These are phyloP conservation scores for Talaromyces albobiverticillius DNA, from an alignment of 2,329 filamentous ascomycete genomes.

Conservation along the genomic window DNA sequence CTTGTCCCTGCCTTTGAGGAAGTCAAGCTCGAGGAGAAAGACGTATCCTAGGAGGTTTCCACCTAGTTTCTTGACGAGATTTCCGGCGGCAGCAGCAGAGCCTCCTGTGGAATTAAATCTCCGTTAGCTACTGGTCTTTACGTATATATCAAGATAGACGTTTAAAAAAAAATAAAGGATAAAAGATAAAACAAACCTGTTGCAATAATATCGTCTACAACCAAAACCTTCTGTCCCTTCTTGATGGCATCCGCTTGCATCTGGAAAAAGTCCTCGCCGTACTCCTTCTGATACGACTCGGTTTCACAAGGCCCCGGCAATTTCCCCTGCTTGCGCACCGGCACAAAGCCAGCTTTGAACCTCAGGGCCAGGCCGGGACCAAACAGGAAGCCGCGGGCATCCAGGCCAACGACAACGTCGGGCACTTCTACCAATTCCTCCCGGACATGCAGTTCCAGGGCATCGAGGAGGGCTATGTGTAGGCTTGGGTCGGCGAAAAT, in stretches of 20 bases:
- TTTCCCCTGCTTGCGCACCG: constrained; percentile 94
- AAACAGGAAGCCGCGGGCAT: constrained; percentile 93
- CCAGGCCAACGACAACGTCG: constrained; percentile 89
- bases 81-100: constrained; percentile 81
- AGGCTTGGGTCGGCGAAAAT: constrained; percentile 77
- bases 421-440: constrained; percentile 64
- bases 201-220: constrained; percentile 98
- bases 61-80: constrained; percentile 81
- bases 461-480: constrained; percentile 74
- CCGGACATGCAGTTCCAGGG: constrained; percentile 78
- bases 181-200: constrained; percentile 62
- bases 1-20: constrained; percentile 88
- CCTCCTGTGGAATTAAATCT: constrained; percentile 65
- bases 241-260: constrained; percentile 86
- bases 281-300: constrained; percentile 90
- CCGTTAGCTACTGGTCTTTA: constrained; percentile 8
- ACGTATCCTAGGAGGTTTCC: constrained; percentile 84
- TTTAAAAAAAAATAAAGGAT: neutral
- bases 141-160: neutral
- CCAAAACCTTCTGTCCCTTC: constrained; percentile 80
- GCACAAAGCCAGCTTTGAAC: constrained; percentile 82
- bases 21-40: constrained; percentile 93
- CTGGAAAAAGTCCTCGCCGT: constrained; percentile 92
- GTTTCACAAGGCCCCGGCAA: constrained; percentile 85
- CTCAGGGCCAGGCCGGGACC: constrained; percentile 83